These are phyloP conservation scores for Jamesozyma lodderae DNA, from an alignment of 805 yeast genomes.

Conservation along the genomic window DNA sequence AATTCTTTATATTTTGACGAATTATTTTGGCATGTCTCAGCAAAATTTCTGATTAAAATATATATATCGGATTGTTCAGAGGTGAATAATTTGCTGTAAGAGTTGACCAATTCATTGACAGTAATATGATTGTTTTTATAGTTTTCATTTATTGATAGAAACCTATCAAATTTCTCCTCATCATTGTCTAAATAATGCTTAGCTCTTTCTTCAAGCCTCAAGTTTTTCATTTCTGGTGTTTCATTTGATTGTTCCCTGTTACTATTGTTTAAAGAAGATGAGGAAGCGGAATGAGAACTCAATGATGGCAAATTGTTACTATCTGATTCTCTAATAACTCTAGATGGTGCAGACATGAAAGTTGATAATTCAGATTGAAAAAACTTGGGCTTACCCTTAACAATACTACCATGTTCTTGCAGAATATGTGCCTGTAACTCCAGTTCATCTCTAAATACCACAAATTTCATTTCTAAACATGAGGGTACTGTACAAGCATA, in stretches of 20 bases:
- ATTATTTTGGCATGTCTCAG: slow-evolving; percentile 44
- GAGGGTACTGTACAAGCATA: slow-evolving; percentile 64
- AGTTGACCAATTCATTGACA: slow-evolving; percentile 39
- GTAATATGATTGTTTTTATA: slow-evolving; percentile 40
- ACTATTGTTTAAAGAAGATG: slow-evolving; percentile 1
- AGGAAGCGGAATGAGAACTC: not conserved
- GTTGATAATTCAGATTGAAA: slow-evolving; percentile 60
- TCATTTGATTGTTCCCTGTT: slow-evolving; percentile 8
- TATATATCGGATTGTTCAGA: slow-evolving; percentile 40
- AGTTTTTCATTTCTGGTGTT: slow-evolving; percentile 40
- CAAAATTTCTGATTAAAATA: slow-evolving; percentile 50
- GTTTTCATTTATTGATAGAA: slow-evolving; percentile 39
- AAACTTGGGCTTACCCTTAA: slow-evolving; percentile 28
- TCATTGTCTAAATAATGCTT: slow-evolving; percentile 63
- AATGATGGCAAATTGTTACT: slow-evolving; percentile 4
- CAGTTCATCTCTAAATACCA: slow-evolving; percentile 79
- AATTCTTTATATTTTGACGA: slow-evolving; percentile 38
- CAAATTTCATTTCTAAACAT: slow-evolving; percentile 84
- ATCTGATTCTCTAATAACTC: slow-evolving; percentile 18
- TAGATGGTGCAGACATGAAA: slow-evolving; percentile 33
- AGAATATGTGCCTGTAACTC: slow-evolving; percentile 85
- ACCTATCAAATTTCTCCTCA: slow-evolving; percentile 37
- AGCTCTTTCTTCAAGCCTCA: slow-evolving; percentile 76
- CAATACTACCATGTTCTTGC: slow-evolving; percentile 49
- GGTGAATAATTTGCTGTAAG: slow-evolving; percentile 43